Base-by-base conservation (phyloP, 2,329 filamentous ascomycete genomes). In the Pezicula neosporulosa region DNA sequence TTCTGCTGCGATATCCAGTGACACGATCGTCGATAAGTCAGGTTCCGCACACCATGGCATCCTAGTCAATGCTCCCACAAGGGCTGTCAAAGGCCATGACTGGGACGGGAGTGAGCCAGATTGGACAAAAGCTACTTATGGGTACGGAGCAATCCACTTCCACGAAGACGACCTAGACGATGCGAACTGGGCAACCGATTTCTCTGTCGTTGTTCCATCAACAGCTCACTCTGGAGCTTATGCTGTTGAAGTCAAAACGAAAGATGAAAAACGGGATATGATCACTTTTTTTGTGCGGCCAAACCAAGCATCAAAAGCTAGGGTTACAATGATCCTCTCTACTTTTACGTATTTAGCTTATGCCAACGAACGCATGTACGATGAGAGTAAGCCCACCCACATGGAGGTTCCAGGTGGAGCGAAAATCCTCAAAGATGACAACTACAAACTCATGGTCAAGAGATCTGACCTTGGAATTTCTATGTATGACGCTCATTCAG, bases 291-390 rank as follows among this genome's bases (percentile, higher is more conserved):
- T 68, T 49, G 66, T 69, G 6, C 54, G 65, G 28, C 66, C 64
- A 2, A 59, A 36, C 58, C n/a, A 15, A 39, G 45, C 51, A 9
- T 51, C 37, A 39, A 15, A n/a, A 16, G n/a, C 37, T 15, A 39
- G 19, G 37, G 63, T 65, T n/a, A 63, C 59, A 3, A 52, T 69
- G 7, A 57, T 71, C 30, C 49, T 71, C 19, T 61, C 66, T 8
- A 71, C 69, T 1, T 67, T 71, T 51, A 70, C 67, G 1, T 71
- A 70, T 38, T 61, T 68, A 3, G 69, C 68, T 0, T 71, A 71
- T 51, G 68, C 69, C 15, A 71, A 71, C 50, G 68, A 71, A 51
- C 63, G 61, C 28, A 66, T 71, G 55, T 66, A 62, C 18, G 69
- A 72, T 36, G 56, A 54, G 4, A 30, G 15, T 16, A 27, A 27